Base-by-base conservation (phyloP, 768 basidiomycete genomes). In the Peribolospora baueri region DNA sequence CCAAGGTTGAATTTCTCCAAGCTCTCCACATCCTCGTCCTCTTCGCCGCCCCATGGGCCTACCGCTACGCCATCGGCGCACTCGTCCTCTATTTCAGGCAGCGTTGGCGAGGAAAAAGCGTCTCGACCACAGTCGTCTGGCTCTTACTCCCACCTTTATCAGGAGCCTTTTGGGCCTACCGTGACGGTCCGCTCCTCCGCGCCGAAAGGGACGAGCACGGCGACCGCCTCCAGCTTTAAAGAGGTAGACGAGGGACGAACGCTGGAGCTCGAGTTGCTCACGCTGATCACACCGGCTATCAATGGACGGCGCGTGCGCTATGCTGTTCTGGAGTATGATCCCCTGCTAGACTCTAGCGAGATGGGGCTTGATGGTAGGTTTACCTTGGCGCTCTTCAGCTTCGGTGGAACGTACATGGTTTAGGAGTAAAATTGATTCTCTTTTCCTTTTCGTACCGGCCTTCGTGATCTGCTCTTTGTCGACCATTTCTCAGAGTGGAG, bases 321-420 rank as follows among this genome's bases (percentile, higher is more conserved):
- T 52, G 59, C 42, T 40, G 54, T 58, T 25, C 57, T 63, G 42
- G 63, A 90, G 82, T 90, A 88, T 82, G 74, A 81, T 64, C 81
- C 83, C 1, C 69, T 93, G 10, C 68, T 91, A 51, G 88, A 90
- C 61, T 86, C 84, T 63, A 86, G 83, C 63, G 86, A 88, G 61
- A 79, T 90, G 51, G 84, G 82, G 60, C 84, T 82, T 42, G 71
- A 76, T 57, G 83, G 84, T 83, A 63, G 55, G 49, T 54, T 46
- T 41, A 38, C 56, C 13, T n/a, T 9, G 10, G 13, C 13, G 37
- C 11, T 50, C 50, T n/a, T 11, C 8, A 38, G 55, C 52, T 56
- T 52, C 8, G 52, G 54, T 51, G 53, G 54, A 42, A 48, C 50
- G 46, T 45, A 41, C 54, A 50, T 40, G 25, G 50, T 37, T 48